A percentile compares a stretch with the other conserved stretches of the same genome.
Conservation (phyloP, 768 basidiomycete genomes). For the Exidia glandulosa region DNA sequence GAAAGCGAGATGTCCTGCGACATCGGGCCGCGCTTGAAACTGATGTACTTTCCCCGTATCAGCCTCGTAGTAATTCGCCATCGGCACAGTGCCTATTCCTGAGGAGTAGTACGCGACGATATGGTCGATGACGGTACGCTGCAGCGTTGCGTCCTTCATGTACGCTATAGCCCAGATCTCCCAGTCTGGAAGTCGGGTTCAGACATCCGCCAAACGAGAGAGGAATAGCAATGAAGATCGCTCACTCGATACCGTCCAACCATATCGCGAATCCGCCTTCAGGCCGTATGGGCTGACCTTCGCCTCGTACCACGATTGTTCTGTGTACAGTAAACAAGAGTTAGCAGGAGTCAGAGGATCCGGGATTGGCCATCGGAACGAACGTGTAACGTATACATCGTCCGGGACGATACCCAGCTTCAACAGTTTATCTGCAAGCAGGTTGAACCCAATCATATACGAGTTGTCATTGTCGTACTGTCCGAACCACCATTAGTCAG, state of each 20-base stretch:
- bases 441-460: no score
- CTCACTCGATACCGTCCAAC: not conserved
- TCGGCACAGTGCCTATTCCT: not conserved
- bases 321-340: no score
- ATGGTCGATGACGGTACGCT: slow-evolving; percentile 7
- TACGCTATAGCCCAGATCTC: slow-evolving; percentile 9
- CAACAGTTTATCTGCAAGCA: no score
- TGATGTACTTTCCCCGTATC: not conserved
- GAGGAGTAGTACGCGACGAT: slow-evolving; percentile 4
- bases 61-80: slow-evolving; percentile 2
- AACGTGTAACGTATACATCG: no score
- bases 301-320: no score
- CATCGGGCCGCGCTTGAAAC: not conserved
- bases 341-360: no score
- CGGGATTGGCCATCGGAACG: no score
- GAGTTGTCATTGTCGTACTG: no score
- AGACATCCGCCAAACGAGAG: no score
- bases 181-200: slow-evolving; percentile 12
- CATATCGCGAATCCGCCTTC: slow-evolving; percentile 2
- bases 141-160: not conserved
- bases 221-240: not conserved
- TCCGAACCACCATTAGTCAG: no score
- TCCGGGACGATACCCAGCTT: no score
- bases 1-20: not conserved
- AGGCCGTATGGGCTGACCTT: not conserved